phyloP scores from a whole-genome alignment of 148 eudicot genomes.

The Oxyria digyna region DNA sequence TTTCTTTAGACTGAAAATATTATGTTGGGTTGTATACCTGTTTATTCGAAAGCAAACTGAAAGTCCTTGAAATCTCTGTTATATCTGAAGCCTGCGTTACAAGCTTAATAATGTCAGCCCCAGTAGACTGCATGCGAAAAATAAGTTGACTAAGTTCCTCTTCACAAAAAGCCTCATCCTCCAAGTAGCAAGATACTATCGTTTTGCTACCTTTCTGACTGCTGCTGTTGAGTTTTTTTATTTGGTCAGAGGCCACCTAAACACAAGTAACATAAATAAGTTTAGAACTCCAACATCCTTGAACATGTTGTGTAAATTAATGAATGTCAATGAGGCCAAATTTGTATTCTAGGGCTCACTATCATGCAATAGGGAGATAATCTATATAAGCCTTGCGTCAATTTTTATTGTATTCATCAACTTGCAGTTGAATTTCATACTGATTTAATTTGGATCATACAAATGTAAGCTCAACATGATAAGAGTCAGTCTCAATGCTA shows the following conservation, averaged over 20 bases:
- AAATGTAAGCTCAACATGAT: neutral
- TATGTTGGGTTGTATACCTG: constrained; percentile 20
- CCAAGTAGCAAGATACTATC: constrained; percentile 3
- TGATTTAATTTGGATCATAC: neutral
- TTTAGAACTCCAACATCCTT: neutral
- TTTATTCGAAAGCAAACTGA: constrained; percentile 28
- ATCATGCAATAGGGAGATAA: neutral
- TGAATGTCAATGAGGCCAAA: neutral
- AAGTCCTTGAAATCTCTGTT: constrained; percentile 22
- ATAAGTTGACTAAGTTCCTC: neutral
- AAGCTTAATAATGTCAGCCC: constrained; percentile 16
- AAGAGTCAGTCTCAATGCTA: neutral
- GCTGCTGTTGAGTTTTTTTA: neutral
- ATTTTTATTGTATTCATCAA: no score
- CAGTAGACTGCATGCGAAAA: neutral
- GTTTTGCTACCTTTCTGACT: neutral
- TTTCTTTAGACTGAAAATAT: neutral
- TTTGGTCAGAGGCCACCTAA: neutral
- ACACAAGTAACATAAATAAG: neutral
- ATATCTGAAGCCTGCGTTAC: constrained; percentile 25
- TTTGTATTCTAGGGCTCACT: neutral
- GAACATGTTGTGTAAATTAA: neutral
- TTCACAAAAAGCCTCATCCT: neutral
- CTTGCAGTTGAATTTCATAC: neutral
- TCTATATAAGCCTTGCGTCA: neutral